Base-by-base conservation (phyloP, 2,329 filamentous ascomycete species). In the Hypoxylon sp. region DNA sequence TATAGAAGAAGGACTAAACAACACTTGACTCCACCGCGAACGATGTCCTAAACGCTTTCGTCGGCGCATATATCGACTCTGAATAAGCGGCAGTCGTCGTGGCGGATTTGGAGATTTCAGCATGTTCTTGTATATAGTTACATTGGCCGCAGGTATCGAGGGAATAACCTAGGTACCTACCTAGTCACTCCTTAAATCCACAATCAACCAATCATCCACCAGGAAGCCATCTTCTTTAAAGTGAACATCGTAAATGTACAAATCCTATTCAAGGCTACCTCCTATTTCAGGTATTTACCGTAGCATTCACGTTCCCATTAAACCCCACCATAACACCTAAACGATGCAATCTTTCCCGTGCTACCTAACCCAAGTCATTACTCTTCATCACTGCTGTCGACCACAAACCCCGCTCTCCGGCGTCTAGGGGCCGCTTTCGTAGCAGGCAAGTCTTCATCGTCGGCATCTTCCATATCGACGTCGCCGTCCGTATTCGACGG, bases 341-440 rank as follows among this genome's bases (percentile, higher is more conserved):
- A 32, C 53, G n/a, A 73, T 73, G 68, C 68, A 67, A 51, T 42
- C 16, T 48, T 11, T 26, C 42, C 22, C 50, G 2, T 33, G 9
- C 1, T 33, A 36, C n/a, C n/a, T 46, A 38, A 22, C 36, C 28
- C 18, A 33, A 36, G 44, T 69, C 62, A 69, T 74, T 73, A 79
- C 62, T 86, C 83, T 67, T 87, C 85, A 49, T 89, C 87, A 73
- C 87, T 87, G 64, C 86, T 88, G 70, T 89, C 86, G 33, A 87
- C 71, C 46, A 89, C 75, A 65, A 89, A 89, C 0, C 86, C 86
- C 16, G 82, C 82, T 54, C 81, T 79, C 1, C 79, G 78, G 69
- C 76, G 70, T 50, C 79, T 78, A 5, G 75, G 68, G 57, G 69
- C 77, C 3, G 74, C 71, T 61, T 80, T 79, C 6, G 77, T 59